Evolutionary conservation across 1,139 yeast species (phyloP), one percentile per base, ranked within the genome.

Genomic region (Zhuliangozyma blackwelliae): DNA sequence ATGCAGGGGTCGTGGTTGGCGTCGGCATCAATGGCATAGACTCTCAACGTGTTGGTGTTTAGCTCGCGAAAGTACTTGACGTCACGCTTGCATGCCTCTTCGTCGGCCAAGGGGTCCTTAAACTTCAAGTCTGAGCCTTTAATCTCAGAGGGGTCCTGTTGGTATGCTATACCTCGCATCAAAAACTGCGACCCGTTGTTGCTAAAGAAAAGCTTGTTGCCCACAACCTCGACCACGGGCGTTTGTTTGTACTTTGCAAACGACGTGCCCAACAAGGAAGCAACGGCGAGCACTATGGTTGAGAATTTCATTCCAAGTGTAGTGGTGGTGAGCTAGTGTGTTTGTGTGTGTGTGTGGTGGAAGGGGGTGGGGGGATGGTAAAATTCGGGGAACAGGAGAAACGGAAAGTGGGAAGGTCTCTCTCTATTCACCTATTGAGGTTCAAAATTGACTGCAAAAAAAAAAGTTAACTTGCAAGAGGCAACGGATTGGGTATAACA

Each of bases 1-100:
- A 90, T 87, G 68, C 97, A 90, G 49, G 77, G 82, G 53, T 84
- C 89, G 58, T 89, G 97, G 61, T 88, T 79, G 40, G 79, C 53
- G 42, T 75, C 77, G n/a, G 92, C 87, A 59, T 85, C 81, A 43
- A 86, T 66, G 9, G 94, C 83, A 61, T 87, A 87, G 13, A 78
- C 79, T 54, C 84, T 68, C 43, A 85, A 71, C 22, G 84, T 79
- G 63, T 90, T 89, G 52, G 89, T 75, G 27, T 90, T 87, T 38
- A 87, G 67, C 50, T 81, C 76, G 60, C 83, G 89, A 53, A 89
- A 77, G 41, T 79, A 79, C 48, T 73, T 80, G 27, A 88, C 85
- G 59, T 89, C 97, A 63, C 97, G 77, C 45, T 78, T 64, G 65
- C 96, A 89, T 31, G 70, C 65, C 12, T 73, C 80, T 11, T 70